Evolutionary conservation across 495 filamentous ascomycete species (phyloP).

Genomic region (Penicillium bialowiezense): DNA sequence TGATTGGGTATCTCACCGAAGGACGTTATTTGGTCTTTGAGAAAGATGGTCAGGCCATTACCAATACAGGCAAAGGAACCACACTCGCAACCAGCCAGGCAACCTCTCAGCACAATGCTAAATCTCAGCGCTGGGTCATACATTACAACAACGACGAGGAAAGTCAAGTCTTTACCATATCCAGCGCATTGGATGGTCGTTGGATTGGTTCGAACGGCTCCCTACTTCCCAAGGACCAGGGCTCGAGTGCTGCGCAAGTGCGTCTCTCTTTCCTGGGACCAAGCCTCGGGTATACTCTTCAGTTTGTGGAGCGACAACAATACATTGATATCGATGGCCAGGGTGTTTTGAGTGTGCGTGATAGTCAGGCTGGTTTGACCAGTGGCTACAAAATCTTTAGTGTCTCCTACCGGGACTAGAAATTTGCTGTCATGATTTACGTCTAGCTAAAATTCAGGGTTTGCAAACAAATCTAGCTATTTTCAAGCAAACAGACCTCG

Average conservation of each 20-base stretch:
- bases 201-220: constrained; percentile 31
- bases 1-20: constrained; percentile 52
- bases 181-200: constrained; percentile 46
- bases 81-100: constrained; percentile 29
- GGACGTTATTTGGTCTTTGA: constrained; percentile 46
- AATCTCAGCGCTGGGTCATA: constrained; percentile 50
- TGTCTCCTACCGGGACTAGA: constrained; percentile 41
- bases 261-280: constrained; percentile 39
- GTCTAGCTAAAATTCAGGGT: no score
- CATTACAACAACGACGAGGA: constrained; percentile 40
- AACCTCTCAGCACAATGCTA: constrained; percentile 32
- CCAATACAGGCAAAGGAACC: constrained; percentile 16
- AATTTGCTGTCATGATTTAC: not conserved
- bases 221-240: constrained; percentile 18
- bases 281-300: constrained; percentile 40
- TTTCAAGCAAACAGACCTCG: no score
- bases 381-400: constrained; percentile 40
- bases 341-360: constrained; percentile 16
- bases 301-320: constrained; percentile 24
- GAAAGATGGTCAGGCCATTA: constrained; percentile 30
- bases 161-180: constrained; percentile 43
- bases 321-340: constrained; percentile 23
- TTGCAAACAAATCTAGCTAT: no score
- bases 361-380: not conserved
- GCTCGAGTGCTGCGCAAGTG: constrained; percentile 29